A percentile compares a stretch with the other conserved stretches of the same genome.
phyloP scores from a whole-genome alignment of 768 basidiomycete genomes.

The Auricularia heimuer region DNA sequence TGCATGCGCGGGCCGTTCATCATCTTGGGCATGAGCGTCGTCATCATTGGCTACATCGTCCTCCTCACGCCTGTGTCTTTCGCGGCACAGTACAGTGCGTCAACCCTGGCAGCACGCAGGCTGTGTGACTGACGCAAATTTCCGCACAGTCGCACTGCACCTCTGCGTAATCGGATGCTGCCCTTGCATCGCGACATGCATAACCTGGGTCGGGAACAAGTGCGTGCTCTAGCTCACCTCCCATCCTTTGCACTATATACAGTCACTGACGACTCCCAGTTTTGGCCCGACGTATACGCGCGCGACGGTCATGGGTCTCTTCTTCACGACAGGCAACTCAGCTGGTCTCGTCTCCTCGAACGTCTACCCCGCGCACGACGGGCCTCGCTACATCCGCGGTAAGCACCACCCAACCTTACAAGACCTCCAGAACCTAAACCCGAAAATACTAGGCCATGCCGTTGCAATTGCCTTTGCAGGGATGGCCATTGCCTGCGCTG shows the following conservation, averaged over 20 bases:
- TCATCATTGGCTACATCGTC: constrained; percentile 12
- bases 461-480: constrained; percentile 16
- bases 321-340: constrained; percentile 18
- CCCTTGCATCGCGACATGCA: constrained; percentile 9
- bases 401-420: neutral
- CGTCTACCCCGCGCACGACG: constrained; percentile 11
- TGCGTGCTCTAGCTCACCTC: neutral
- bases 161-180: constrained; percentile 1
- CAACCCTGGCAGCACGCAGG: neutral
- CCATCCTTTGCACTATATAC: neutral
- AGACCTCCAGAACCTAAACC: neutral
- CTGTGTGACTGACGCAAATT: neutral
- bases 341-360: constrained; percentile 16
- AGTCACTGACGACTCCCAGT: neutral
- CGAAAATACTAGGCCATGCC: constrained; percentile 9
- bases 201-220: constrained; percentile 16
- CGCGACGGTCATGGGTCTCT: constrained; percentile 18
- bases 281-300: constrained; percentile 15
- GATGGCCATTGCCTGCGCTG: neutral
- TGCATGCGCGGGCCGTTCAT: constrained; percentile 26
- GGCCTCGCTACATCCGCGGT: constrained; percentile 15
- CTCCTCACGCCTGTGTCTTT: constrained; percentile 2
- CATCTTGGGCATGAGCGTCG: constrained; percentile 7
- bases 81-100: constrained; percentile 7
- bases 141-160: constrained; percentile 3